phyloP scores from a whole-genome alignment of 176 grass and related monocot genomes.

The Ensete glaucum region DNA sequence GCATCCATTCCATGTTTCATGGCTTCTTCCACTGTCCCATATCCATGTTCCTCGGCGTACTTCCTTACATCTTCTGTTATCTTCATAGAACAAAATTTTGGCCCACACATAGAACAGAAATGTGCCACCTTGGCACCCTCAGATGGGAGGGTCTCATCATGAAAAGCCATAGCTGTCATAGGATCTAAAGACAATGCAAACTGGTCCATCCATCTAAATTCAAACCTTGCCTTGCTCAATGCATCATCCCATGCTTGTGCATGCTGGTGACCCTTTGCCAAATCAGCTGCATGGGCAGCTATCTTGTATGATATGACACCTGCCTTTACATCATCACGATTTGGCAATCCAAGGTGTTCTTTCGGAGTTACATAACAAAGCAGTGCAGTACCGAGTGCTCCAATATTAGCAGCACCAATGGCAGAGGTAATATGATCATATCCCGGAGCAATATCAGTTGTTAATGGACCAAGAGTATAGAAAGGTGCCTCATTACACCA shows the following conservation, averaged over 20 bases:
- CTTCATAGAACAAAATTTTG: slow-evolving; percentile 99
- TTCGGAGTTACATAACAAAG: slow-evolving; percentile 98
- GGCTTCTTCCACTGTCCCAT: slow-evolving; percentile 80
- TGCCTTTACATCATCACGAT: slow-evolving; percentile 87
- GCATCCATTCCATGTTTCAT: slow-evolving; percentile 76
- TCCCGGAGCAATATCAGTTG: slow-evolving; percentile 94
- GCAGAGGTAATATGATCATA: slow-evolving; percentile 99
- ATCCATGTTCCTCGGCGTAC: slow-evolving; percentile 94
- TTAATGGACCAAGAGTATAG: slow-evolving; percentile 89
- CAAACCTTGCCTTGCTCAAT: slow-evolving; percentile 92
- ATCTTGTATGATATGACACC: slow-evolving; percentile 98
- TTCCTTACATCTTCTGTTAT: slow-evolving; percentile 96
- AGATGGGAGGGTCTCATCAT: slow-evolving; percentile 93
- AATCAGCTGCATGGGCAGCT: slow-evolving; percentile 90
- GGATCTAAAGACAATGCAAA: slow-evolving; percentile 93
- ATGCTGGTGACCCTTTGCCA: slow-evolving; percentile 83
- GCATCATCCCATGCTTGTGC: slow-evolving; percentile 94
- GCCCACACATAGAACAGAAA: slow-evolving; percentile 98
- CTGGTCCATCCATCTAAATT: slow-evolving; percentile 98
- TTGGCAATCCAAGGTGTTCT: slow-evolving; percentile 96
- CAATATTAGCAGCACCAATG: slow-evolving; percentile 95
- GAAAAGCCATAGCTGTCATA: slow-evolving; percentile 91
- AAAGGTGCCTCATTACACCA: slow-evolving; percentile 99
- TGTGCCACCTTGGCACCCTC: slow-evolving; percentile 97
- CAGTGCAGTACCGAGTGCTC: slow-evolving; percentile 87